Percentiles rank a stretch among this genome's conserved stretches.
These are phyloP conservation scores for Solanum clarkiae DNA, from an alignment of 257 asterid species.

Conservation along the genomic window DNA sequence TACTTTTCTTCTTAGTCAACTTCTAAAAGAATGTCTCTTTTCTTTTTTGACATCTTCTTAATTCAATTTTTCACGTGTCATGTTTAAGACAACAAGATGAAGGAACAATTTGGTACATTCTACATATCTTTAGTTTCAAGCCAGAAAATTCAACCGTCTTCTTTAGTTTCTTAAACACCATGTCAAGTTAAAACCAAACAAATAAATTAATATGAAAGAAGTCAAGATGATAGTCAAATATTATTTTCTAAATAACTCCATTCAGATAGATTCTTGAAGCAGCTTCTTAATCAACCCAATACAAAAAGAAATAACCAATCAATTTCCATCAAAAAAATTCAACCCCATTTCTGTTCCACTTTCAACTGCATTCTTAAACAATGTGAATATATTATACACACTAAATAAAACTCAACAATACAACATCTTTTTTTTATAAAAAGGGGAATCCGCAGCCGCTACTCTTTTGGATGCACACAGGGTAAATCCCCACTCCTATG, in stretches of 20 bases:
- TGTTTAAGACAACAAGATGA: too few species aligned
- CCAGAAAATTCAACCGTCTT: neutral
- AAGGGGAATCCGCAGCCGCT: too few species aligned
- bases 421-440: neutral
- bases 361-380: neutral
- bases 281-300: neutral
- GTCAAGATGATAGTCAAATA: neutral
- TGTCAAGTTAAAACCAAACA: neutral
- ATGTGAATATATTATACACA: neutral
- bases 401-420: neutral
- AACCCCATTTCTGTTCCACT: neutral
- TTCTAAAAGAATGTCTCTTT: neutral
- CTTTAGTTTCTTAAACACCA: neutral
- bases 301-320: neutral
- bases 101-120: too few species aligned
- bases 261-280: neutral
- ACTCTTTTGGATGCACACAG: too few species aligned
- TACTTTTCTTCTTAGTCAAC: neutral
- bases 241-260: neutral
- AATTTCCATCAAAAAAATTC: neutral
- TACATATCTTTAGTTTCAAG: too few species aligned
- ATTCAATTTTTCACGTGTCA: neutral
- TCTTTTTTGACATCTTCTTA: neutral
- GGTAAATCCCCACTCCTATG: too few species aligned
- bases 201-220: neutral